Evolutionary conservation across 75 land plant species (phyloP), one percentile per base, ranked within the genome.

Genomic region (Cunninghamia lanceolata): DNA sequence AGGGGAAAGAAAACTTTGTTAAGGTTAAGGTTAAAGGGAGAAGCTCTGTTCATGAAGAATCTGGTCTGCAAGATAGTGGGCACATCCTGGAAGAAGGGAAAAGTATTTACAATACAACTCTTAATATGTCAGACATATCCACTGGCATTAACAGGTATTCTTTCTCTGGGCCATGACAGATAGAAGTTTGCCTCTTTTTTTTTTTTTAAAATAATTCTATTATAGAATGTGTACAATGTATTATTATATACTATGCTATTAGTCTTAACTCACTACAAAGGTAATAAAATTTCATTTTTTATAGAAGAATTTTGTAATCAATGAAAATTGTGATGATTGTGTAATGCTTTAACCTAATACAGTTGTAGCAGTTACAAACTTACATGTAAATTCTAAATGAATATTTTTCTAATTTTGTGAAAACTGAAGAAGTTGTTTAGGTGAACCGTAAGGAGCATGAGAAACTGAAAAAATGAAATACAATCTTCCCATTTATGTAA

Each of bases 1-100:
- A 98, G 83, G 93, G 91, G 84, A 83, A 25, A 36, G 86, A 88
- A 52, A 88, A 75, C 35, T 85, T 92, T 81, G 88, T 91, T 77
- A 98, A 96, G 82, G 95, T 98, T 13, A 98, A 95, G 88, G 99
- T 98, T 4, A 98, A 98, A 88, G 99, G 99, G 3, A 82, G 92
- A 85, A 94, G 99, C 90, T 95, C 99, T 42, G 99, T 98, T 46
- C 99, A 98, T 89, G 99, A 95, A 87, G 88, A 95, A 45, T 97
- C 99, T 42, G 99, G 97, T 74, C 68, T 98, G 91, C 99, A 98
- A 84, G 99, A 98, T 86, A 66, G 89, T 36, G 93, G 99, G 63
- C 99, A 98, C 87, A 95, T 98, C 34, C 90, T 98, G 82, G 99
- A 96, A 84, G 94, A 90, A 82, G 95, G 95, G 36, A 89, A 89